A percentile compares a stretch with the other conserved stretches of the same genome.
These are phyloP conservation scores for Discostella pseudostelligera DNA, from an alignment of 108 stramenopile genomes.

Conservation along the genomic window DNA sequence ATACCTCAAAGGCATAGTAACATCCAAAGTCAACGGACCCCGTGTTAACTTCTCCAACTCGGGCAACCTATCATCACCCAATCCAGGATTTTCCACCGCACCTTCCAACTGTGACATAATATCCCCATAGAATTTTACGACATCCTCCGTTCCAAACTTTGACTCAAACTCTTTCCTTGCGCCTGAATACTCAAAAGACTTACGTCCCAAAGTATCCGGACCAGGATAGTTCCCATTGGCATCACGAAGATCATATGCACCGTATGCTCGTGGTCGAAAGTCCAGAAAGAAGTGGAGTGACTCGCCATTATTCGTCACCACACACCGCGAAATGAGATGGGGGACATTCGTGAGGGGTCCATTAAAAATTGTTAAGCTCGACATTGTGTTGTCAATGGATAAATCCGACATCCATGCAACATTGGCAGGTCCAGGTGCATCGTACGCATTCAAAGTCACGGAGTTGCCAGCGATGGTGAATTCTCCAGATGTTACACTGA, in stretches of 20 bases:
- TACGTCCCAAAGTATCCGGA: constrained; percentile 71
- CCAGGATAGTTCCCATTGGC: constrained; percentile 72
- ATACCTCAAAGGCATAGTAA: constrained; percentile 62
- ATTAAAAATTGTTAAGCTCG: constrained; percentile 73
- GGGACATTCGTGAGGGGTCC: constrained; percentile 80
- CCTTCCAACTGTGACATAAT: constrained; percentile 50
- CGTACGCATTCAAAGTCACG: constrained; percentile 54
- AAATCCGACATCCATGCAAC: constrained; percentile 71
- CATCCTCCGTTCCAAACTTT: constrained; percentile 68
- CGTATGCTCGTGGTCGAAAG: constrained; percentile 76
- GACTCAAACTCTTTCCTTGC: constrained; percentile 60
- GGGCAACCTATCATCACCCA: constrained; percentile 14
- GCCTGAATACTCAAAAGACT: constrained; percentile 74
- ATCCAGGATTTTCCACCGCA: constrained; percentile 25
- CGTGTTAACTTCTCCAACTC: constrained; percentile 67
- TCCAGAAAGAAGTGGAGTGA: constrained; percentile 53
- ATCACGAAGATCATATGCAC: constrained; percentile 66
- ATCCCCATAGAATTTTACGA: constrained; percentile 42
- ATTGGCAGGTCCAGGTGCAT: constrained; percentile 78
- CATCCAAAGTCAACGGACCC: constrained; percentile 54
- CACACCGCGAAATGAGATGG: constrained; percentile 63
- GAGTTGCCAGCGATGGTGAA: constrained; percentile 35
- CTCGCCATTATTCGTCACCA: constrained; percentile 20
- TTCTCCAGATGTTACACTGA: constrained; percentile 28
- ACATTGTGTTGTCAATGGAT: constrained; percentile 42